Conservation (phyloP, 805 yeast species). For the Scheffersomyces stipitis region DNA sequence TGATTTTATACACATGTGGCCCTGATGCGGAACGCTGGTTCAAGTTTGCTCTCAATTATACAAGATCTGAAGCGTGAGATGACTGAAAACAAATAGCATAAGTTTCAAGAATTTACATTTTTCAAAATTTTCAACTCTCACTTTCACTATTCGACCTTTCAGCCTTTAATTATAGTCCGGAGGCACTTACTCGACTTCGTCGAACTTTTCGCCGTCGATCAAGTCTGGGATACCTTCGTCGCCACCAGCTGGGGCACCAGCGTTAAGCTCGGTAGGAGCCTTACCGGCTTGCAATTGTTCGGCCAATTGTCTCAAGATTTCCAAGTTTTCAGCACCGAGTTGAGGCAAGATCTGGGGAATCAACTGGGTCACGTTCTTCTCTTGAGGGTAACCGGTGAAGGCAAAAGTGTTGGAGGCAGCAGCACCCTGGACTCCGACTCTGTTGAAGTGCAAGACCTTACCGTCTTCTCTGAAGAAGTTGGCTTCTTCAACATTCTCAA, state of each 20-base stretch:
- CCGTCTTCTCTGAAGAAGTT: slow-evolving; percentile 98
- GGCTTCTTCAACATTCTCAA: slow-evolving; percentile 93
- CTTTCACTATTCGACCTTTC: too few relatives aligned
- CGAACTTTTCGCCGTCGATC: slow-evolving; percentile 87
- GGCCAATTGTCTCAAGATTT: slow-evolving; percentile 85
- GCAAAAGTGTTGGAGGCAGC: slow-evolving; percentile 89
- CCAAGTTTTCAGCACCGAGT: slow-evolving; percentile 93
- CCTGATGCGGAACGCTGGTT: too few relatives aligned
- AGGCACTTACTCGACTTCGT: slow-evolving; percentile 49
- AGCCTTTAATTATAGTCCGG: too few relatives aligned
- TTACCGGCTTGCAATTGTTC: slow-evolving; percentile 74
- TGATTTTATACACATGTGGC: too few relatives aligned
- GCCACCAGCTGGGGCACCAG: slow-evolving; percentile 37
- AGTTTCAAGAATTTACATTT: too few relatives aligned
- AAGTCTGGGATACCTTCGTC: slow-evolving; percentile 75
- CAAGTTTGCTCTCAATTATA: too few relatives aligned
- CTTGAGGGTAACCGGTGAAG: slow-evolving; percentile 92
- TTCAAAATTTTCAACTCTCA: too few relatives aligned
- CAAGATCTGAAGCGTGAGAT: too few relatives aligned
- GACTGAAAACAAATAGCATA: too few relatives aligned
- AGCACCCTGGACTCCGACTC: slow-evolving; percentile 95
- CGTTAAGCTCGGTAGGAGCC: slow-evolving; percentile 47
- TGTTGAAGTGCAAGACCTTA: slow-evolving; percentile 90
- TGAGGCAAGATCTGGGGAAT: slow-evolving; percentile 93
- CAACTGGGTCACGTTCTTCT: slow-evolving; percentile 87